A percentile compares a stretch with the other conserved stretches of the same genome.
These are phyloP conservation scores for Globisporangium ultimum DNA, from an alignment of 352 stramenopile genomes.

Conservation along the genomic window DNA sequence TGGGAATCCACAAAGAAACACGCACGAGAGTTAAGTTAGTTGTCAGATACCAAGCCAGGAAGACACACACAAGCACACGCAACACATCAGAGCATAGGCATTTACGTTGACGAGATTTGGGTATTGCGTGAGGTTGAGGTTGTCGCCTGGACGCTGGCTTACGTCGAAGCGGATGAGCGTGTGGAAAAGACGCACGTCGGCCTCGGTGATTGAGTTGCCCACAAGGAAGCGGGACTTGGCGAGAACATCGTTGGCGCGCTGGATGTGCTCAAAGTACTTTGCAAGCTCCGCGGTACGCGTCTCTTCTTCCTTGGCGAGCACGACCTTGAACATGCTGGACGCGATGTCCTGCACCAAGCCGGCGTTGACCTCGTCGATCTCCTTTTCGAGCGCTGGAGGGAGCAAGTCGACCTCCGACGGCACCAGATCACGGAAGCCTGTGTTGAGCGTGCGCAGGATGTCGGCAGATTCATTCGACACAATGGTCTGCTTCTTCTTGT, in stretches of 20 bases:
- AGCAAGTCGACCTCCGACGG: conserved; percentile 38
- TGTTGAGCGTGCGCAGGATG: conserved; percentile 68
- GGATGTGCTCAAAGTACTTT: conserved; percentile 22
- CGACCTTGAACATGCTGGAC: conserved; percentile 47
- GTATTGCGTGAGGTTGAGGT: conserved; percentile 42
- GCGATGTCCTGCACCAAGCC: conserved; percentile 54
- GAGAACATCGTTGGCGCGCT: conserved; percentile 19
- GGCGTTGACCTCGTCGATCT: conserved; percentile 64
- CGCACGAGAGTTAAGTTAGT: background rate
- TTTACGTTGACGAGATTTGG: conserved; percentile 23
- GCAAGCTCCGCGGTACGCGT: conserved; percentile 35
- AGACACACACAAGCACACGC: background rate
- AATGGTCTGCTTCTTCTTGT: conserved; percentile 62
- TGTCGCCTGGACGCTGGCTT: conserved; percentile 20
- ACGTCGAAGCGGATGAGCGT: conserved; percentile 25
- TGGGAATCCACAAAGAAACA: background rate
- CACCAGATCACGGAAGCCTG: conserved; percentile 37
- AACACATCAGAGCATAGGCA: background rate
- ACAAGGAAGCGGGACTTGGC: conserved; percentile 6
- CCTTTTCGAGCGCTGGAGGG: conserved; percentile 33
- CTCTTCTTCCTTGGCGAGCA: conserved; percentile 50
- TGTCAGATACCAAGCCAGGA: background rate
- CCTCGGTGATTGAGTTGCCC: conserved; percentile 22
- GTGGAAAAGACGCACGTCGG: conserved; percentile 27
- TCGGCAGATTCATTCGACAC: conserved; percentile 74